Base-by-base conservation (phyloP, 768 basidiomycete genomes). In the Hirschioporus abietinus region DNA sequence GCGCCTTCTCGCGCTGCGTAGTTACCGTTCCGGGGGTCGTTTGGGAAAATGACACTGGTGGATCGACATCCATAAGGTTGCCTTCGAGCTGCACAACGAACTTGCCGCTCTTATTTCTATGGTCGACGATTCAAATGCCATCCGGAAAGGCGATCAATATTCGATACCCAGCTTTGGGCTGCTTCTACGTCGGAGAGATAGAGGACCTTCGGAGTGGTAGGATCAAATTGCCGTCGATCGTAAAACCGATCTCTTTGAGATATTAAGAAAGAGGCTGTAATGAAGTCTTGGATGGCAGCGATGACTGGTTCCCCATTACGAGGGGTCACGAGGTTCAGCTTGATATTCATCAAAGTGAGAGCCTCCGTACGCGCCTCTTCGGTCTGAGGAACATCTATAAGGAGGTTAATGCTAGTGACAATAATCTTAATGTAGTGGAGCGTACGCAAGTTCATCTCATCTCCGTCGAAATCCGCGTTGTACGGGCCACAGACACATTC, bases 401-500 rank as follows among this genome's bases (percentile, higher is more conserved):
- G 60, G 65, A 4, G 26, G n/a, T 66, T 34, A 68, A 60, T 70
- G 30, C 60, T 63, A 52, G 61, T 25, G 62, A 69, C 3, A 58
- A 36, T 18, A 36, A 63, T 27, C 27, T 42, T 17, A 67, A 26
- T 36, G 61, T 30, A 20, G 63, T 3, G 27, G 27, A 7, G n/a
- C 93, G 72, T 72, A 96, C 96, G 97, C 72, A 99, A 81, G 78
- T 99, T 99, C 97, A 99, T 99, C 76, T 99, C 97, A 75, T 99
- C 97, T 68, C 97, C 97, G 75, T 99, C 97, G 70, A 99, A 99
- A 82, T 99, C 97, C 63, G 97, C 97, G 74, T 98, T 98, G 79
- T 98, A 99, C 8, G 97, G 97, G 61, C 93, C 95, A 78, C 97
- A 99, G 10, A 98, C 97, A 86, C 97, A 99, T 76, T 99, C 97